These are phyloP conservation scores for Nicotiana attenuata DNA, from an alignment of 257 asterid species.

Conservation along the genomic window DNA sequence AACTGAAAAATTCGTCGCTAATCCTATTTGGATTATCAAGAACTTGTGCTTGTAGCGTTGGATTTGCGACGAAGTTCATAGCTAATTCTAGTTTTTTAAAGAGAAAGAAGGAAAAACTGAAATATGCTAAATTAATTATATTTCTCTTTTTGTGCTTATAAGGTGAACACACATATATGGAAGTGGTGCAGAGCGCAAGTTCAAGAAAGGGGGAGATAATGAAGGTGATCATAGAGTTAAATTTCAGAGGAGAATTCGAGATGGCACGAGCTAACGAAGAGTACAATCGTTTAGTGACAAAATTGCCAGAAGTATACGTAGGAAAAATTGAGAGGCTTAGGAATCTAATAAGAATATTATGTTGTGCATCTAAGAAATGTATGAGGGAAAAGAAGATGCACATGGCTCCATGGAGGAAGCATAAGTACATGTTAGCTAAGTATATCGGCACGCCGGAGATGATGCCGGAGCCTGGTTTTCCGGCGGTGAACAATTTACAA, in stretches of 20 bases:
- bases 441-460: conserved; percentile 30
- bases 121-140: neutral
- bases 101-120: neutral
- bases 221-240: conserved; percentile 34
- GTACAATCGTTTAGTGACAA: conserved; percentile 17
- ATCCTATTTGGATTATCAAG: neutral
- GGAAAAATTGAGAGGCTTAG: conserved; percentile 34
- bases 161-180: conserved; percentile 40
- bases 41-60: no score
- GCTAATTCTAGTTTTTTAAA: no score
- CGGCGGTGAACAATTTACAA: neutral
- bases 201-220: conserved; percentile 11
- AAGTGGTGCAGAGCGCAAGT: conserved; percentile 14
- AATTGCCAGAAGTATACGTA: conserved; percentile 29
- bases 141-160: neutral
- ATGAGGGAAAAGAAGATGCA: conserved; percentile 38
- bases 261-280: conserved; percentile 27
- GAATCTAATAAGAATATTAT: conserved; percentile 29
- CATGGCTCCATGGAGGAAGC: conserved; percentile 47
- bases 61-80: no score
- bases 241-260: conserved; percentile 31
- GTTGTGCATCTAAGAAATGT: conserved; percentile 34
- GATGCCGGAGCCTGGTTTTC: neutral
- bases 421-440: conserved; percentile 40
- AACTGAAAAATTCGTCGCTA: neutral